Percentiles rank a stretch among this genome's conserved stretches.
Evolutionary conservation across 148 eudicot species (phyloP).

Genomic region (Chenopodium suecicum): DNA sequence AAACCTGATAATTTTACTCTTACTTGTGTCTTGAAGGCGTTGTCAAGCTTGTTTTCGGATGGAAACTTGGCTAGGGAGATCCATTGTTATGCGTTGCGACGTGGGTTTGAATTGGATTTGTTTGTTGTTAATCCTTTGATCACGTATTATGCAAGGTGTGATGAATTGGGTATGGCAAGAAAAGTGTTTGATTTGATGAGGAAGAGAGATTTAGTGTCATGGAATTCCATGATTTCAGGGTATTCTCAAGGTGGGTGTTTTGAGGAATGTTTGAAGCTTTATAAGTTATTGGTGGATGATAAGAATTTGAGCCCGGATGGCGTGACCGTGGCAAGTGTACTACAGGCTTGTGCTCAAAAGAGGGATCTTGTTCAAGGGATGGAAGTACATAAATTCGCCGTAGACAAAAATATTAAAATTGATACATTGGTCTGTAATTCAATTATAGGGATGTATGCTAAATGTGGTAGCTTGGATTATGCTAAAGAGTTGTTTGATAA

Average conservation of each 20-base stretch:
- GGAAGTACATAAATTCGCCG: conserved; percentile 47
- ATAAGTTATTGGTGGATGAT: conserved; percentile 35
- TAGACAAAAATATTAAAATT: conserved; percentile 40
- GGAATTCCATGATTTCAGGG: conserved; percentile 72
- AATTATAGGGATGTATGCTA: conserved; percentile 54
- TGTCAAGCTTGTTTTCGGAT: conserved; percentile 41
- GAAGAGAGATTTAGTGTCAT: conserved; percentile 51
- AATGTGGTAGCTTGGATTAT: conserved; percentile 75
- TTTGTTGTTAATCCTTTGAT: conserved; percentile 59
- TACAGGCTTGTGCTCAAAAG: conserved; percentile 62
- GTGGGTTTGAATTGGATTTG: conserved; percentile 53
- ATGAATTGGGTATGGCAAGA: conserved; percentile 51
- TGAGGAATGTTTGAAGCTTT: conserved; percentile 50
- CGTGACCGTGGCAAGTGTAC: conserved; percentile 50
- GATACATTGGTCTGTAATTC: conserved; percentile 60
- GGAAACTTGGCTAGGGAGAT: conserved; percentile 34
- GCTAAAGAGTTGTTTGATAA: conserved; percentile 53
- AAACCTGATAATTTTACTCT: conserved; percentile 51
- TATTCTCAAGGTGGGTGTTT: conserved; percentile 57
- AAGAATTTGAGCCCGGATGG: conserved; percentile 39
- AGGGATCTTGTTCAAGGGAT: conserved; percentile 56
- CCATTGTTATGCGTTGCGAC: conserved; percentile 42
- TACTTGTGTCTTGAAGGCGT: conserved; percentile 52
- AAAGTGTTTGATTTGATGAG: conserved; percentile 47
- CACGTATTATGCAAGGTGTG: conserved; percentile 54